Base-by-base conservation (phyloP, 2,329 filamentous ascomycete species). In the Calonectria crousiana region DNA sequence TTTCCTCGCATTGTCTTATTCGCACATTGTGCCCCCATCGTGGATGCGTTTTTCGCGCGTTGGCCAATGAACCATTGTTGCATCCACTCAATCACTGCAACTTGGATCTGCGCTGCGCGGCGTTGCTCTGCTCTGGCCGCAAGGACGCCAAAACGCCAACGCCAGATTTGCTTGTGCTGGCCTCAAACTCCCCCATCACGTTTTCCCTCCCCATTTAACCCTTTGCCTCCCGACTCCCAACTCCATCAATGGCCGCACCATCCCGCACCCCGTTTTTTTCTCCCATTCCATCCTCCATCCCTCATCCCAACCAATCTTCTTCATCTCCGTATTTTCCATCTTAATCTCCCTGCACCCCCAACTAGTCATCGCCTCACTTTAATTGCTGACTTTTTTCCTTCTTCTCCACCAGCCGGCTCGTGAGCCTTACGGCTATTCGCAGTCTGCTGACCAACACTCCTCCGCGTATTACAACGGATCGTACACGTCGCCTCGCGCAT, bases 361-460 rank as follows among this genome's bases (percentile, higher is more conserved):
- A 60, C 69, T 72, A 73, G 73, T 71, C 71, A 67, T 67, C 74
- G 30, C 72, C 69, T 71, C 67, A 73, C 71, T 69, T 62, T 44
- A 32, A 64, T 76, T 78, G 77, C 81, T 82, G 77, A 81, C 81
- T 72, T 78, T 74, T 78, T 80, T 78, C 75, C 41, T 11, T 79
- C 79, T 77, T 77, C 76, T 76, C 60, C 73, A 69, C 72, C 69
- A 72, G 71, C 81, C 90, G 89, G 83, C 84, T 81, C 89, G 86
- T 81, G 90, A 91, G 77, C 82, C 87, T 38, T 90, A 90, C 84
- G 83, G 81, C 71, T 89, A 90, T 82, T 81, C 86, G 62, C 83
- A 84, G 76, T 74, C 87, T 52, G 80, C 83, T 75, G 88, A 90
- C 73, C 84, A 87, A 53, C 85, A 82, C 72, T 81, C 83, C 67